Evolutionary conservation across 129 eudicot genomes (phyloP).

Genomic region (Flaveria sonorensis): DNA sequence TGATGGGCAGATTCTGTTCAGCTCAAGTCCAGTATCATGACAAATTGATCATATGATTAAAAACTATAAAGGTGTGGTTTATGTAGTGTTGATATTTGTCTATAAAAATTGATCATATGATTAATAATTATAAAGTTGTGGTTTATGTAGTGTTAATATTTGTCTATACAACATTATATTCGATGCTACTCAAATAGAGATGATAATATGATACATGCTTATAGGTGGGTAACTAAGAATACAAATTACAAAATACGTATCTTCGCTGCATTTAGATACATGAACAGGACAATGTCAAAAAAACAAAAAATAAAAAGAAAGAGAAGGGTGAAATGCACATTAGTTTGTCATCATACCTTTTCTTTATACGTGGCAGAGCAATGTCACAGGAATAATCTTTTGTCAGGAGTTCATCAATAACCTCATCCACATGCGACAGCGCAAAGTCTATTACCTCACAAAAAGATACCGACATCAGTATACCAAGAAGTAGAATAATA

Average conservation of each 20-base stretch:
- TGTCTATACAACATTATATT: not conserved
- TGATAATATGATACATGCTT: not conserved
- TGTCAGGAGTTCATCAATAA: constrained; percentile 86
- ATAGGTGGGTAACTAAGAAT: not conserved
- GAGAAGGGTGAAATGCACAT: not conserved
- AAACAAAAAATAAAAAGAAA: not conserved
- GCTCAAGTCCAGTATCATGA: constrained; percentile 7
- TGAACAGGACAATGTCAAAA: not conserved
- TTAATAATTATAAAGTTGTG: not conserved
- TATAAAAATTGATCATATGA: not conserved
- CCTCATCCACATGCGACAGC: constrained; percentile 92
- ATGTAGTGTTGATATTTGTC: not conserved
- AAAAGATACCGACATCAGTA: constrained; percentile 25
- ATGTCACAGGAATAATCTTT: constrained; percentile 92
- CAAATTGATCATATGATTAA: not conserved
- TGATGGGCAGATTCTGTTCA: not conserved
- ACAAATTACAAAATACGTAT: not conserved
- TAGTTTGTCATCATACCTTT: constrained; percentile 52
- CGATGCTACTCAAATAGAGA: not conserved
- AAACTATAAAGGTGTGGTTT: not conserved
- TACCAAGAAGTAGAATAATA: not conserved
- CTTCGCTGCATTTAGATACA: not conserved
- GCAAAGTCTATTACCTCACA: constrained; percentile 44
- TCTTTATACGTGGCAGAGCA: constrained; percentile 89
- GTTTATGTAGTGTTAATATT: too few relatives aligned